A percentile compares a stretch with the other conserved stretches of the same genome.
phyloP scores from a whole-genome alignment of 176 grass and related monocot genomes.

The Musa troglodytarum region DNA sequence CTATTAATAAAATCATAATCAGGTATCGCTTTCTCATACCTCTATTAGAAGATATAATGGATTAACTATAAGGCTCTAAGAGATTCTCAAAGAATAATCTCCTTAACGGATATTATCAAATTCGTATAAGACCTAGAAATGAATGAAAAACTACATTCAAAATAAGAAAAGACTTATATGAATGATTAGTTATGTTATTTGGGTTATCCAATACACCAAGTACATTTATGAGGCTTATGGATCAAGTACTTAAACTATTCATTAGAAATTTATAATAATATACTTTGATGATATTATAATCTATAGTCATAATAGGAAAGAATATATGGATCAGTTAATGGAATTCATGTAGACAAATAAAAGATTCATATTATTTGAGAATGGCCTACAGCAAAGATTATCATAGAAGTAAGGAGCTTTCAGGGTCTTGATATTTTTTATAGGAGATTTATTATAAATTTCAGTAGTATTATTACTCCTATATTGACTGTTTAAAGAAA shows the following conservation, averaged over 20 bases:
- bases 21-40: not conserved
- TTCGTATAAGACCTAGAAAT: not conserved
- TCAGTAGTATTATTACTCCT: too few species aligned
- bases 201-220: not conserved
- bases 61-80: not conserved
- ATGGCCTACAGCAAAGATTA: too few species aligned
- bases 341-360: too few species aligned
- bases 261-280: not conserved
- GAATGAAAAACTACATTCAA: not conserved
- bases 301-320: not conserved
- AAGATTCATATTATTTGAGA: too few species aligned
- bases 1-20: not conserved
- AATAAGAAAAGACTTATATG: not conserved
- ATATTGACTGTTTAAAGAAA: too few species aligned
- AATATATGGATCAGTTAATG: not conserved
- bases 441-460: too few species aligned
- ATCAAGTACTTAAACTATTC: not conserved
- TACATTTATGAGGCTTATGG: not conserved
- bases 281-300: not conserved
- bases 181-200: not conserved
- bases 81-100: not conserved
- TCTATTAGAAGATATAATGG: not conserved
- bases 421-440: too few species aligned
- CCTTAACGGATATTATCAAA: not conserved
- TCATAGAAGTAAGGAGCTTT: too few species aligned